These are phyloP conservation scores for Cryptococcus sp. DNA, from an alignment of 1,284 basidiomycete species.

Conservation along the genomic window DNA sequence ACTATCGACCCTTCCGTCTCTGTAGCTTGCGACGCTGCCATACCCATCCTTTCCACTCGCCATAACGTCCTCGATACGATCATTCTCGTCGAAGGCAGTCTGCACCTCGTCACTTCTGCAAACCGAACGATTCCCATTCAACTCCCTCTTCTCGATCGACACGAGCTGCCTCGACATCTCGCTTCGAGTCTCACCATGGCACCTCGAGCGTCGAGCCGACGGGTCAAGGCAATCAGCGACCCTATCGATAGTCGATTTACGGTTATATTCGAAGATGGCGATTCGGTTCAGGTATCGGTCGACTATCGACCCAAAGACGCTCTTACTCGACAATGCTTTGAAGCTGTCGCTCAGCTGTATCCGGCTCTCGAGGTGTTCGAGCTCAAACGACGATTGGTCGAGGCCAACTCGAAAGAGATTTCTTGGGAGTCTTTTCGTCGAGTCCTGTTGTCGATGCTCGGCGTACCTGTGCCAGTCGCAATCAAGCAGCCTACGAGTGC, in stretches of 20 bases:
- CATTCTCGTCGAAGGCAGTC: slow-evolving; percentile 53
- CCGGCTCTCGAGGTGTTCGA: slow-evolving; percentile 49
- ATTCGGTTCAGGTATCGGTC: slow-evolving; percentile 50
- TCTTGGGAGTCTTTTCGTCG: too few relatives aligned
- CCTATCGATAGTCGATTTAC: slow-evolving; percentile 51
- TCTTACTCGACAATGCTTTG: slow-evolving; percentile 58
- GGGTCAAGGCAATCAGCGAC: slow-evolving; percentile 19
- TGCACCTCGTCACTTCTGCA: slow-evolving; percentile 60
- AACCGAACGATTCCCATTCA: slow-evolving; percentile 48
- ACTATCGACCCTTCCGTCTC: slow-evolving; percentile 14
- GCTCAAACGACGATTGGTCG: slow-evolving; percentile 56
- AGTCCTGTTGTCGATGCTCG: too few relatives aligned
- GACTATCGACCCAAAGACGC: slow-evolving; percentile 53
- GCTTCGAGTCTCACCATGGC: slow-evolving; percentile 33
- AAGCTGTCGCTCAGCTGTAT: slow-evolving; percentile 58
- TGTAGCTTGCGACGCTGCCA: slow-evolving; percentile 52
- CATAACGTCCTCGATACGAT: slow-evolving; percentile 62
- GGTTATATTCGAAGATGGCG: slow-evolving; percentile 52
- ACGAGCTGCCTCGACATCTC: slow-evolving; percentile 27
- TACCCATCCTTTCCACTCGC: slow-evolving; percentile 60
- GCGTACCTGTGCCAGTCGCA: too few relatives aligned
- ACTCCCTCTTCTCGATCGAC: slow-evolving; percentile 20
- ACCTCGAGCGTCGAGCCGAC: neutral
- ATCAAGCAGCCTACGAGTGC: slow-evolving; percentile 5
- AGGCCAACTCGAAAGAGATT: too few relatives aligned